phyloP scores from a whole-genome alignment of 2,329 filamentous ascomycete species.

The Clarireedia monteithiana region DNA sequence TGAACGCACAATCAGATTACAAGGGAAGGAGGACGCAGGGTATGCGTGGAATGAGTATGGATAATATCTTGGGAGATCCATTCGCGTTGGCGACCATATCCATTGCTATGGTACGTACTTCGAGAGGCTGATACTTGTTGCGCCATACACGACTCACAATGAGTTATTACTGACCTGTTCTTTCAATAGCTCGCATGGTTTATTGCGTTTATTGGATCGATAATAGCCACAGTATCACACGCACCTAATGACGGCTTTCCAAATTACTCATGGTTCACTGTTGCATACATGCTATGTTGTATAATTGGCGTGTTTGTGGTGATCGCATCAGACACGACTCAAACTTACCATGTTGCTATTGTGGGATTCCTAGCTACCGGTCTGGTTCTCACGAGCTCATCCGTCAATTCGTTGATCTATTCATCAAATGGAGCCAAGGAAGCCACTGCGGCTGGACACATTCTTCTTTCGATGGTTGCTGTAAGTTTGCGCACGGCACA shows the following conservation, averaged over 20 bases:
- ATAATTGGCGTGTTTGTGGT: conserved; percentile 76
- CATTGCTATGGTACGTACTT: conserved; percentile 68
- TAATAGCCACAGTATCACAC: conserved; percentile 55
- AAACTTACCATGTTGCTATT: conserved; percentile 87
- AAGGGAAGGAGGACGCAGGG: conserved; percentile 41
- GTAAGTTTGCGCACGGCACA: conserved; percentile 45
- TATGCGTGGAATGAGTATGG: conserved; percentile 59
- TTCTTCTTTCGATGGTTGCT: conserved; percentile 85
- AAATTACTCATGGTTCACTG: conserved; percentile 87
- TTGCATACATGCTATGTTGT: conserved; percentile 77
- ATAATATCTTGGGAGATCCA: conserved; percentile 91
- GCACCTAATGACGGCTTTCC: conserved; percentile 52
- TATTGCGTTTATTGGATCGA: conserved; percentile 80
- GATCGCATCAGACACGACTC: conserved; percentile 73
- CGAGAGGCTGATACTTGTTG: not conserved
- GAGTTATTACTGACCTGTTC: conserved; percentile 1
- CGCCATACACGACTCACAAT: not conserved
- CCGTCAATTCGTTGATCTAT: conserved; percentile 83
- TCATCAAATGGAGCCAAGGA: conserved; percentile 64
- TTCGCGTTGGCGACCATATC: conserved; percentile 93
- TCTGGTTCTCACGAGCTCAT: conserved; percentile 76
- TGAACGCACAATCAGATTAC: conserved; percentile 61
- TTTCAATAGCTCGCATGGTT: conserved; percentile 76
- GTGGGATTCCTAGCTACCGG: conserved; percentile 80
- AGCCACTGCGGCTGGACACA: conserved; percentile 86